Evolutionary conservation across 495 filamentous ascomycete genomes (phyloP).

Genomic region (Xylaria venustula): DNA sequence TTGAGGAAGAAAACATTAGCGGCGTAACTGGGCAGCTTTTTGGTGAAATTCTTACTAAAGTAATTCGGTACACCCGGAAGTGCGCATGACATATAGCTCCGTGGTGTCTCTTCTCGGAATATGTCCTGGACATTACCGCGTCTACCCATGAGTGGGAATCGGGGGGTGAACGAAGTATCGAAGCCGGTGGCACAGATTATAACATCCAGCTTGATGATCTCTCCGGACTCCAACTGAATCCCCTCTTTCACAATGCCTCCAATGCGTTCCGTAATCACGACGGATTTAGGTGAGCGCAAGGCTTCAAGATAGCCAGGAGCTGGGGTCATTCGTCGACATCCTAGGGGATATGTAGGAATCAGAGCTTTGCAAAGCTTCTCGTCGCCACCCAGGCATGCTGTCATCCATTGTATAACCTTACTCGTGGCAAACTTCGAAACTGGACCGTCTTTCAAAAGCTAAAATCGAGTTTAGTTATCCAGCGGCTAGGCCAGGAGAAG

Average conservation of each 20-base stretch:
- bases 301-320: slow-evolving; percentile 67
- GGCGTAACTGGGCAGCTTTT: background rate
- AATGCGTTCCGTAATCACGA: slow-evolving; percentile 58
- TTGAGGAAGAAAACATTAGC: slow-evolving; percentile 17
- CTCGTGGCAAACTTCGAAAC: slow-evolving; percentile 21
- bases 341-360: slow-evolving; percentile 64
- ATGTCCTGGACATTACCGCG: slow-evolving; percentile 47
- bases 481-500: background rate
- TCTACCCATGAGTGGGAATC: slow-evolving; percentile 58
- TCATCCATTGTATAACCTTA: slow-evolving; percentile 31
- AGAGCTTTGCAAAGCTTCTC: slow-evolving; percentile 47
- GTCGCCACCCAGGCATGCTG: slow-evolving; percentile 24
- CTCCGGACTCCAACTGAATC: slow-evolving; percentile 56
- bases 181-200: slow-evolving; percentile 75
- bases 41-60: slow-evolving; percentile 37
- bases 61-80: slow-evolving; percentile 47
- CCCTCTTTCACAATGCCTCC: slow-evolving; percentile 56
- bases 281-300: slow-evolving; percentile 58
- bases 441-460: slow-evolving; percentile 37
- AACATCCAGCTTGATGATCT: slow-evolving; percentile 55
- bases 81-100: slow-evolving; percentile 48
- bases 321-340: slow-evolving; percentile 67
- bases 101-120: slow-evolving; percentile 35
- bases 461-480: slow-evolving; percentile 22
- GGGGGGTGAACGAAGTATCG: slow-evolving; percentile 58